Evolutionary conservation across 2,329 filamentous ascomycete species (phyloP), one percentile per base, ranked within the genome.

Genomic region (Teratosphaeria destructans): DNA sequence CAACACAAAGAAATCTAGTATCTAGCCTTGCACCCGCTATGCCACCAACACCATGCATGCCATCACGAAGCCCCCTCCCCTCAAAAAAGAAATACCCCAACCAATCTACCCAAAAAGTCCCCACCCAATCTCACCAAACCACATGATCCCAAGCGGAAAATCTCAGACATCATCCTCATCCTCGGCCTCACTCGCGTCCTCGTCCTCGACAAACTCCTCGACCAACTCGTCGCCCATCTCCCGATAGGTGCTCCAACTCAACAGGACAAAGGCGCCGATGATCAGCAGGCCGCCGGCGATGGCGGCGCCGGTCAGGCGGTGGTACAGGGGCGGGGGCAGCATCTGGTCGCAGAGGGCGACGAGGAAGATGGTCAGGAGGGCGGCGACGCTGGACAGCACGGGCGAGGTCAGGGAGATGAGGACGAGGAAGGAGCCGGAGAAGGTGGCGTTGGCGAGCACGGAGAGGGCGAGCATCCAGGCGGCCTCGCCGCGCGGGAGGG

Each of bases 321-420:
- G 81, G 56, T 93, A 90, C n/a, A 80, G 70, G 2, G 78, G 78
- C 4, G 77, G 76, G 0, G 90, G 95, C 52, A 92, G 79, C 59
- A 92, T 72, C 85, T 94, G 95, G 74, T 99, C 94, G 59, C 89
- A 89, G 34, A 97, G 78, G 0, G 93, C 94, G 6, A 99, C 94
- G 62, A 97, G 84, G 79, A 99, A 97, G 65, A 99, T 99, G 26
- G 94, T 99, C 54, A 99, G 80, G 6, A 99, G 82, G 2, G 93
- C 90, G 0, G 94, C 94, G 11, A 99, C 94, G 19, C 89, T 95
- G 60, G 65, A 69, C 4, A 99, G 80, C 2, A 99, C 94, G 0
- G 94, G 94, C 19, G 88, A 93, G 0, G 94, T 99, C 32, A 99
- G 81, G 16, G 87, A 91, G 70, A 99, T 97, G 57, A 99, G 82